Conservation (phyloP, 495 filamentous ascomycete species). For the Lineolata rhizophorae region DNA sequence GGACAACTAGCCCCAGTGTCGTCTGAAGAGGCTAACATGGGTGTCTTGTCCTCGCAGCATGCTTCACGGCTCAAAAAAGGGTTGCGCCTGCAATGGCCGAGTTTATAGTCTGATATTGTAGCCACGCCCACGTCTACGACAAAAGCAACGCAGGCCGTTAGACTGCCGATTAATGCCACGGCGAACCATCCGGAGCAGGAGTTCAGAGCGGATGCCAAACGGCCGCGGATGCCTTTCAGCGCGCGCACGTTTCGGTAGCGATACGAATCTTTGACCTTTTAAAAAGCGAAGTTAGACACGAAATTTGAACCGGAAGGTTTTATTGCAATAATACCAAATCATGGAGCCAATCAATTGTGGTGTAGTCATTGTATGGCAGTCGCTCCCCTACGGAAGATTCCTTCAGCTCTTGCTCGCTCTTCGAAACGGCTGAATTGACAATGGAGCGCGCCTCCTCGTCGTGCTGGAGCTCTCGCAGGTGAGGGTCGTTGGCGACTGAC, state of each 20-base stretch:
- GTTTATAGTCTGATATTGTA: conserved; percentile 31
- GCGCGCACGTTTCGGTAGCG: conserved; percentile 22
- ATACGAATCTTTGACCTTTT: conserved; percentile 33
- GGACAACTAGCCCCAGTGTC: too few relatives aligned
- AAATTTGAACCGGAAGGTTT: too few relatives aligned
- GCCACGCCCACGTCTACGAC: conserved; percentile 29
- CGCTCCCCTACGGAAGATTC: conserved; percentile 27
- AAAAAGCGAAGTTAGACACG: not conserved
- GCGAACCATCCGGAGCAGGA: conserved; percentile 29
- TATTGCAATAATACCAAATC: conserved; percentile 32
- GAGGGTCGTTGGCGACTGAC: too few relatives aligned
- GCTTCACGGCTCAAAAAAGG: conserved; percentile 23
- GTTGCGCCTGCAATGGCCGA: conserved; percentile 28
- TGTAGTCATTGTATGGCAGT: conserved; percentile 34
- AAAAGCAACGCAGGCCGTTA: conserved; percentile 34
- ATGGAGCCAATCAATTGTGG: conserved; percentile 36
- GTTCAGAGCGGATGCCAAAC: conserved; percentile 18
- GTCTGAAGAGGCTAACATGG: too few relatives aligned
- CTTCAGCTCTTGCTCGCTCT: conserved; percentile 23
- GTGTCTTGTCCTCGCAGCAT: conserved; percentile 20
- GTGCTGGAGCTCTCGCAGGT: too few relatives aligned
- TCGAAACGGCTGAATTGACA: conserved; percentile 16
- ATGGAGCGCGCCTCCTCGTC: conserved; percentile 17
- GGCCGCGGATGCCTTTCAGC: conserved; percentile 18
- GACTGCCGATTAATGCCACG: conserved; percentile 26